A percentile compares a stretch with the other conserved stretches of the same genome.
Evolutionary conservation across 2,329 filamentous ascomycete genomes (phyloP).

Genomic region (Fusarium penzigii): DNA sequence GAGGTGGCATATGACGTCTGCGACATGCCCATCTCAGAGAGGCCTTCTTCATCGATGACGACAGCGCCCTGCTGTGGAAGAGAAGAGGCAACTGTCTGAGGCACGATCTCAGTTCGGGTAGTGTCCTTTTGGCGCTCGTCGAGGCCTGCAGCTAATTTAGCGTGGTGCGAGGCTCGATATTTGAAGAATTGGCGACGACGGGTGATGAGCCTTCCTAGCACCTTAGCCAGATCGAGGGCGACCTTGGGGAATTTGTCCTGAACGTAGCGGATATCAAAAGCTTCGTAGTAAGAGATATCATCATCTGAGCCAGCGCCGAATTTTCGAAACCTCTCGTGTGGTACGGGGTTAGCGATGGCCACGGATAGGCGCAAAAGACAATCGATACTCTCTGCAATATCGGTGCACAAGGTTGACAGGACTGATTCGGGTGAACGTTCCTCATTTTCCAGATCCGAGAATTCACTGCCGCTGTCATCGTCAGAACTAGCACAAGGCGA

Average conservation of each 20-base stretch:
- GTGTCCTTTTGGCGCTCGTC: conserved; percentile 15
- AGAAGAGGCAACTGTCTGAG: conserved; percentile 26
- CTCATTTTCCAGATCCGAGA: conserved; percentile 1
- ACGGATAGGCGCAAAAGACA: conserved; percentile 39
- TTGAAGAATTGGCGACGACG: conserved; percentile 37
- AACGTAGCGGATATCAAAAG: conserved; percentile 32
- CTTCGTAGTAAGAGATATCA: conserved; percentile 27
- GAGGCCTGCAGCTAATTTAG: conserved; percentile 31
- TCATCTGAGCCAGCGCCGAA: conserved; percentile 6
- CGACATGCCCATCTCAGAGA: conserved; percentile 24
- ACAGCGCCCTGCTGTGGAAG: conserved; percentile 9
- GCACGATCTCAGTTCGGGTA: neutral
- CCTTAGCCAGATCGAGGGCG: conserved; percentile 11
- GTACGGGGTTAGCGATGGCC: conserved; percentile 38
- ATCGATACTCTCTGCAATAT: conserved; percentile 29
- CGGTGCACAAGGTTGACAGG: conserved; percentile 14
- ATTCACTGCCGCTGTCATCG: neutral
- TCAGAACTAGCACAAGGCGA: neutral
- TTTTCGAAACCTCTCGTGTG: conserved; percentile 33
- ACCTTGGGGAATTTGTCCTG: conserved; percentile 31
- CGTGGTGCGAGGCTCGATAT: conserved; percentile 38
- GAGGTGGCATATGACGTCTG: conserved; percentile 35
- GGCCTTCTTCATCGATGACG: conserved; percentile 19
- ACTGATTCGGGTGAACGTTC: conserved; percentile 8
- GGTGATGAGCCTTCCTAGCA: conserved; percentile 37